Evolutionary conservation across 2,329 filamentous ascomycete genomes (phyloP).

Genomic region (Ceratocystis ficicola): DNA sequence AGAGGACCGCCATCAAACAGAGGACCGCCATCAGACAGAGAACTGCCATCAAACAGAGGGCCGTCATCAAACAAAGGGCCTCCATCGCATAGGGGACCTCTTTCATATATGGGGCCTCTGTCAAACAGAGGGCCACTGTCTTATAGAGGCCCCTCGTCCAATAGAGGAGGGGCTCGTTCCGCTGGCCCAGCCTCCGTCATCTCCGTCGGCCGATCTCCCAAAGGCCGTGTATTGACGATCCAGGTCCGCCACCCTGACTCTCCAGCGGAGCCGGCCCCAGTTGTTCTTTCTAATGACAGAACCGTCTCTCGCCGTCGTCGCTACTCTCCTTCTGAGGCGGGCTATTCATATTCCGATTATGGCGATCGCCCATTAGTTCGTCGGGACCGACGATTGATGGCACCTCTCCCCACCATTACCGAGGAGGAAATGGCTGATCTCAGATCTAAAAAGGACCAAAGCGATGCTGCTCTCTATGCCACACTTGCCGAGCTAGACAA

Average conservation of each 20-base stretch:
- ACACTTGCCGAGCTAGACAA: slow-evolving; percentile 68
- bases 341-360: neutral
- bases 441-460: slow-evolving; percentile 15
- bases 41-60: neutral
- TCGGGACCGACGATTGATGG: neutral
- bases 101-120: neutral
- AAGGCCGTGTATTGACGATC: slow-evolving; percentile 20
- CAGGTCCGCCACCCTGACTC: slow-evolving; percentile 20
- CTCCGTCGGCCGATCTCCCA: slow-evolving; percentile 4
- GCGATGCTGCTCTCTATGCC: slow-evolving; percentile 28
- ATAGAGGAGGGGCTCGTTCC: slow-evolving; percentile 3
- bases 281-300: slow-evolving; percentile 5
- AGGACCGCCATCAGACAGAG: neutral
- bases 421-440: slow-evolving; percentile 19
- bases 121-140: neutral
- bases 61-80: neutral
- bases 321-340: neutral
- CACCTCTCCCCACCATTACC: slow-evolving; percentile 7
- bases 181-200: slow-evolving; percentile 6
- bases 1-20: neutral
- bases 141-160: neutral
- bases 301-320: neutral
- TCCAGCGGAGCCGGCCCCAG: slow-evolving; percentile 6
- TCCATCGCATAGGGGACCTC: neutral
- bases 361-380: slow-evolving; percentile 5